Evolutionary conservation across 495 filamentous ascomycete genomes (phyloP).

Genomic region (Echria macrotheca): DNA sequence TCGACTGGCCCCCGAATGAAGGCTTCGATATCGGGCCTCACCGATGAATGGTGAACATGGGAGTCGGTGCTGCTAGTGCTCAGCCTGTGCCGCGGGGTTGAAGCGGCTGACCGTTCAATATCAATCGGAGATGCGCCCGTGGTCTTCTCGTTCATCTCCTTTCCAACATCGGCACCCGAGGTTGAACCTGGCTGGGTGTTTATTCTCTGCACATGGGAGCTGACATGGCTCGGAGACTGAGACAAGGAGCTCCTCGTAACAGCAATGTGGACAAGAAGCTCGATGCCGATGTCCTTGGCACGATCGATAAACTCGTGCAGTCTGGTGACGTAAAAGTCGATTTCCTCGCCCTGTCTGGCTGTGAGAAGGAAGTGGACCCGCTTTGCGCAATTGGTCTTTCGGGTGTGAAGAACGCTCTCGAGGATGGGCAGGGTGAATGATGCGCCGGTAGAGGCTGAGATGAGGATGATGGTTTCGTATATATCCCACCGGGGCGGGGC

Average conservation of each 20-base stretch:
- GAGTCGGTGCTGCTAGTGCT: constrained; percentile 32
- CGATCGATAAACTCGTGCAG: constrained; percentile 53
- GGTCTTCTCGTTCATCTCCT: constrained; percentile 23
- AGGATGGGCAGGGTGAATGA: constrained; percentile 53
- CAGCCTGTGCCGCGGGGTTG: constrained; percentile 21
- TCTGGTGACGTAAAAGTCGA: constrained; percentile 62
- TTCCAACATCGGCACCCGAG: constrained; percentile 13
- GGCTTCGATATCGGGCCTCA: constrained; percentile 37
- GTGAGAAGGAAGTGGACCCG: constrained; percentile 68
- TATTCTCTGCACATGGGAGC: neutral
- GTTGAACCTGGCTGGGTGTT: constrained; percentile 13
- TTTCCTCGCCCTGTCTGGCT: constrained; percentile 61
- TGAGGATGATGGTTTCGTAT: constrained; percentile 55
- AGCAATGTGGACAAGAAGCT: constrained; percentile 41
- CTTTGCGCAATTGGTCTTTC: constrained; percentile 50
- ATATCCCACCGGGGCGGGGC: constrained; percentile 48
- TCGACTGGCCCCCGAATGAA: constrained; percentile 56
- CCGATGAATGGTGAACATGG: constrained; percentile 34
- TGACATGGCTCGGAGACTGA: neutral
- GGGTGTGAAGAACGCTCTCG: constrained; percentile 45
- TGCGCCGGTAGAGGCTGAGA: constrained; percentile 54
- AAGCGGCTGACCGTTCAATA: constrained; percentile 20
- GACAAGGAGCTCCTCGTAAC: constrained; percentile 47
- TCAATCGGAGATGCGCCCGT: constrained; percentile 9
- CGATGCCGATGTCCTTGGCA: constrained; percentile 43